phyloP scores from a whole-genome alignment of 495 filamentous ascomycete species.

The Penicillium canescens region DNA sequence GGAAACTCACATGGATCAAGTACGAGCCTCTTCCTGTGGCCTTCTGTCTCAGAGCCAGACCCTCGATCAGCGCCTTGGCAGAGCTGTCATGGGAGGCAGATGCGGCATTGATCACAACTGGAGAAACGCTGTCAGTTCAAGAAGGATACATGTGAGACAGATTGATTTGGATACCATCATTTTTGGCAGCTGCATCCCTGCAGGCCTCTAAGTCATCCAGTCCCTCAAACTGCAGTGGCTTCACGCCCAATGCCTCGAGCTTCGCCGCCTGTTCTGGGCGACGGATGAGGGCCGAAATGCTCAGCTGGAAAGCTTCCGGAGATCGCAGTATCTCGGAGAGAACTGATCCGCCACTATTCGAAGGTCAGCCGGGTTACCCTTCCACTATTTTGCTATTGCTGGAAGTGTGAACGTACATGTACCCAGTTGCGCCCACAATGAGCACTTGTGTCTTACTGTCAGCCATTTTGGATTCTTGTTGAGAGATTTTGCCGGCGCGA shows the following conservation, averaged over 20 bases:
- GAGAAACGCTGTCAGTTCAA: neutral
- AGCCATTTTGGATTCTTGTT: neutral
- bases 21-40: neutral
- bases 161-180: conserved; percentile 1
- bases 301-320: neutral
- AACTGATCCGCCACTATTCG: neutral
- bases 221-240: neutral
- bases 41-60: neutral
- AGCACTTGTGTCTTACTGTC: neutral
- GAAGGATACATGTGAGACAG: neutral
- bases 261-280: neutral
- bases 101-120: conserved; percentile 5
- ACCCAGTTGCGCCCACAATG: conserved; percentile 2
- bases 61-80: neutral
- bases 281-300: conserved; percentile 1
- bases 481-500: neutral
- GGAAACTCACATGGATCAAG: neutral
- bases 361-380: neutral
- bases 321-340: neutral
- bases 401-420: neutral
- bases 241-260: neutral
- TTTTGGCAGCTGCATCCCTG: neutral
- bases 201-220: neutral
- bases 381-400: neutral
- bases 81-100: neutral